These are phyloP conservation scores for Suillus variegatus DNA, from an alignment of 768 basidiomycete genomes.

Conservation along the genomic window DNA sequence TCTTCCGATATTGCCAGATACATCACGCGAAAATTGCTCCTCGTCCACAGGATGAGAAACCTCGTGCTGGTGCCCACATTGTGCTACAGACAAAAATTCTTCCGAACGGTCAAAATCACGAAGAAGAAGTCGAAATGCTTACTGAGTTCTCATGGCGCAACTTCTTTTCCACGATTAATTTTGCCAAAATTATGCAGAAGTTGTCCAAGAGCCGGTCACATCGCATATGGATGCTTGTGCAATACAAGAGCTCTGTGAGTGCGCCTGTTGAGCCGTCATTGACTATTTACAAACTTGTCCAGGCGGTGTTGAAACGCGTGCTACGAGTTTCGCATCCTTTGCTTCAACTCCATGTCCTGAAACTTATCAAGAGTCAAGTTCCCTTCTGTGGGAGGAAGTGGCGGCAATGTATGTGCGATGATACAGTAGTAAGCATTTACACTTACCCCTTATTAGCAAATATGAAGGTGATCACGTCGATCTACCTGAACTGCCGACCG, in stretches of 20 bases:
- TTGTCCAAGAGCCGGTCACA: slow-evolving; percentile 93
- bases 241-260: slow-evolving; percentile 96
- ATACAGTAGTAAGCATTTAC: slow-evolving; percentile 6
- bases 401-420: slow-evolving; percentile 76
- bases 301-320: slow-evolving; percentile 96
- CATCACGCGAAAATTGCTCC: slow-evolving; percentile 72
- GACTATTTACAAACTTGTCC: not conserved
- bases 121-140: slow-evolving; percentile 90
- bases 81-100: slow-evolving; percentile 56
- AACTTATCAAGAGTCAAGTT: slow-evolving; percentile 98
- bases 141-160: slow-evolving; percentile 97
- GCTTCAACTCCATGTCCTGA: slow-evolving; percentile 92
- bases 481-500: slow-evolving; percentile 96
- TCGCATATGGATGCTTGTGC: slow-evolving; percentile 93
- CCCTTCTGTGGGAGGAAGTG: slow-evolving; percentile 98
- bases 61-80: slow-evolving; percentile 59
- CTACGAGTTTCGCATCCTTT: slow-evolving; percentile 92
- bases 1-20: slow-evolving; percentile 91
- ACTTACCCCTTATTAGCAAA: slow-evolving; percentile 61
- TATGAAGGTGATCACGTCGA: slow-evolving; percentile 99
- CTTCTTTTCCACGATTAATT: slow-evolving; percentile 96
- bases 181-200: slow-evolving; percentile 97
- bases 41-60: slow-evolving; percentile 61
- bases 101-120: slow-evolving; percentile 73
- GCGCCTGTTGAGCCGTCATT: not conserved